phyloP scores from a whole-genome alignment of 371 early-diverging fungal species.

The Mucor sp. region DNA sequence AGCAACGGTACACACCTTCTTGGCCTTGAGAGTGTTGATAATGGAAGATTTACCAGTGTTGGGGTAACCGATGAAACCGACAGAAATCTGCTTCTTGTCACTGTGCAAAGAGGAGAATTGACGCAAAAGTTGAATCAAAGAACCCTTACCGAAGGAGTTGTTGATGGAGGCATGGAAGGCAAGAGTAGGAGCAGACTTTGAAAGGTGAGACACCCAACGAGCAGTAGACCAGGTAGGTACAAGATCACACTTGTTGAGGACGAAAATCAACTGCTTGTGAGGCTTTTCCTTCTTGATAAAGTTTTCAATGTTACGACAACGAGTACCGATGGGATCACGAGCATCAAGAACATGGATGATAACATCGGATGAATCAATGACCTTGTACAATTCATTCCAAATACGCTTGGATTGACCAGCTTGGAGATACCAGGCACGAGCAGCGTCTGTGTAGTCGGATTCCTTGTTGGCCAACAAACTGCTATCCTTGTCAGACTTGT shows the following conservation, averaged over 20 bases:
- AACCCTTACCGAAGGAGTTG: slow-evolving; percentile 98
- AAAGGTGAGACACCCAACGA: slow-evolving; percentile 92
- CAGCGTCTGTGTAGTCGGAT: slow-evolving; percentile 72
- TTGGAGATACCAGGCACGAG: slow-evolving; percentile 84
- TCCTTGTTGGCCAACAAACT: slow-evolving; percentile 74
- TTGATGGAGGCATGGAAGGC: slow-evolving; percentile 98
- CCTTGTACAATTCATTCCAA: slow-evolving; percentile 99
- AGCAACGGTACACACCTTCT: slow-evolving; percentile 98
- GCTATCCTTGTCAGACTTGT: slow-evolving; percentile 75
- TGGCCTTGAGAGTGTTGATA: slow-evolving; percentile 97
- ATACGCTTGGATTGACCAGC: slow-evolving; percentile 99
- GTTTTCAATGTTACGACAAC: slow-evolving; percentile 91
- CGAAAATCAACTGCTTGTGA: slow-evolving; percentile 98
- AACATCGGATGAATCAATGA: slow-evolving; percentile 98
- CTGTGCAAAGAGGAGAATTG: slow-evolving; percentile 96
- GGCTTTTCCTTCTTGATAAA: slow-evolving; percentile 93
- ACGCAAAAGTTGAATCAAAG: slow-evolving; percentile 95
- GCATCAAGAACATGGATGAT: slow-evolving; percentile 99
- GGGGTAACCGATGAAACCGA: slow-evolving; percentile 98
- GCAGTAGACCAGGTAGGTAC: slow-evolving; percentile 99
- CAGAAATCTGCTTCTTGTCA: slow-evolving; percentile 97
- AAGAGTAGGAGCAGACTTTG: slow-evolving; percentile 93
- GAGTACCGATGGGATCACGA: slow-evolving; percentile 97
- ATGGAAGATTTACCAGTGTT: slow-evolving; percentile 97
- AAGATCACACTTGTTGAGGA: slow-evolving; percentile 99